Conservation (phyloP, 176 grass and related monocot genomes). For the Ensete ventricosum region DNA sequence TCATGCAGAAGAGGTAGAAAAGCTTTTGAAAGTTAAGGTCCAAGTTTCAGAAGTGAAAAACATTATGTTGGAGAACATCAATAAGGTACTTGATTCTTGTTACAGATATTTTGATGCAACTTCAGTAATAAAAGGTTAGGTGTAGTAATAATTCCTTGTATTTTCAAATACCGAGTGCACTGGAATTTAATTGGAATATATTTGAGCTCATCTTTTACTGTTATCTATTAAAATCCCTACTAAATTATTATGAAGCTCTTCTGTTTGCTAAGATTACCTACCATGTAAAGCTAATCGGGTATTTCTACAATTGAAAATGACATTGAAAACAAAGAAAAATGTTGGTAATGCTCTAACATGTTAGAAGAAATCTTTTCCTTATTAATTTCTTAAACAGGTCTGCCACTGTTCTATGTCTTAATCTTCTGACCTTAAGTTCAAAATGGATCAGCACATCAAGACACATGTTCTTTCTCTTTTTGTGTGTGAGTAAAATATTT, state of each 20-base stretch:
- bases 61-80: conserved; percentile 86
- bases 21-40: conserved; percentile 73
- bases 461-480: not conserved
- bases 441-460: not conserved
- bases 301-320: not conserved
- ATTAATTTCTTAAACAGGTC: not conserved
- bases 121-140: too few relatives aligned
- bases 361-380: not conserved
- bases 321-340: not conserved
- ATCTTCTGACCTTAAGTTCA: not conserved
- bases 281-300: not conserved
- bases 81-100: conserved; percentile 47
- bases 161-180: too few relatives aligned
- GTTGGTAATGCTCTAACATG: not conserved
- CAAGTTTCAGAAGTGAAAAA: conserved; percentile 98
- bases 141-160: too few relatives aligned
- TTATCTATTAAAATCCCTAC: too few relatives aligned
- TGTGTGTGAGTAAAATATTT: not conserved
- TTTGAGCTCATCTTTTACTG: too few relatives aligned
- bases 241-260: not conserved
- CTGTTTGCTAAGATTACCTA: not conserved
- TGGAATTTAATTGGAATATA: too few relatives aligned
- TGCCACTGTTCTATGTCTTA: not conserved
- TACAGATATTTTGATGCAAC: too few relatives aligned
- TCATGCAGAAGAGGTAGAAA: conserved; percentile 85